Conservation (phyloP, 257 asterid species). For the Haberlea rhodopensis region DNA sequence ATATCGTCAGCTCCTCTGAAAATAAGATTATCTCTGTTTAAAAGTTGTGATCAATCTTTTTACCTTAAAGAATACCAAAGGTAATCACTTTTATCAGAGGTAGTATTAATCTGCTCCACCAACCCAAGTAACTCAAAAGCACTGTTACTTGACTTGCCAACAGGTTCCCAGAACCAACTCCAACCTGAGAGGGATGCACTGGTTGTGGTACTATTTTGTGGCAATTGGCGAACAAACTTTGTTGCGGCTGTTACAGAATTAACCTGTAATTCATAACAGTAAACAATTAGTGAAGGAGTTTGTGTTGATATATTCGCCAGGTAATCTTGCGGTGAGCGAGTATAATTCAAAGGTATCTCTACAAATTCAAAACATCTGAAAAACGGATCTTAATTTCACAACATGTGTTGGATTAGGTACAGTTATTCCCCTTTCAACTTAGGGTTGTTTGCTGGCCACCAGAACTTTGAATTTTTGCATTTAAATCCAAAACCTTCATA, state of each 20-base stretch:
- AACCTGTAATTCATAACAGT: neutral
- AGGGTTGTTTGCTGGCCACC: too few species aligned
- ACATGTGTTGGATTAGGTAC: too few species aligned
- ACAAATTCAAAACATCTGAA: too few species aligned
- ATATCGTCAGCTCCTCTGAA: too few species aligned
- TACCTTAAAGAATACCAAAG: neutral
- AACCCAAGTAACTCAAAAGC: neutral
- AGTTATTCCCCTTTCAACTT: too few species aligned
- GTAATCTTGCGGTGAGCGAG: neutral
- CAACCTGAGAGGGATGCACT: neutral
- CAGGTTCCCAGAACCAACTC: constrained; percentile 1
- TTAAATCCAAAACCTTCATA: too few species aligned
- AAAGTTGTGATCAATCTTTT: neutral
- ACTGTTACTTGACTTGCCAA: neutral
- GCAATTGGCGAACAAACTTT: neutral
- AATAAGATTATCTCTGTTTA: too few species aligned
- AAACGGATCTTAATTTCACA: too few species aligned
- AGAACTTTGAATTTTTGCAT: too few species aligned
- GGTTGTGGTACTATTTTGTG: neutral
- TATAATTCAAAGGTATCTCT: neutral
- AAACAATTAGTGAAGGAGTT: neutral
- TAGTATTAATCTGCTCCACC: neutral
- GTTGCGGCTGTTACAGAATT: neutral
- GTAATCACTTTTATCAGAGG: neutral
- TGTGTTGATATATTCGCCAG: neutral